A percentile compares a stretch with the other conserved stretches of the same genome.
These are phyloP conservation scores for Mycena haematopus DNA, from an alignment of 768 basidiomycete genomes.

Conservation along the genomic window DNA sequence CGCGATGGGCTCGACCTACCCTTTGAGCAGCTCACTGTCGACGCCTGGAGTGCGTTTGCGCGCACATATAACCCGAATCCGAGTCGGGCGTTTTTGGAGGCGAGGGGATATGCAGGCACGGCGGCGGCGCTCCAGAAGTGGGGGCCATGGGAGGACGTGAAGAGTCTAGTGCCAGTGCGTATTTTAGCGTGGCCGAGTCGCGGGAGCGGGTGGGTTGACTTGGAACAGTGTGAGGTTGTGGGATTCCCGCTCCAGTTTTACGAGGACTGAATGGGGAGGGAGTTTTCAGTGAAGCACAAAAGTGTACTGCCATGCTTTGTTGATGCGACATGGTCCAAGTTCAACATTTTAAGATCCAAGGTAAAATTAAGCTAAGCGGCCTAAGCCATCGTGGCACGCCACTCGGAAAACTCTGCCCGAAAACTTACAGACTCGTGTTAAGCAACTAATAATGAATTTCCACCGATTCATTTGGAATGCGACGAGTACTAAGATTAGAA, in stretches of 20 bases:
- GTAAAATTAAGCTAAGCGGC: no score
- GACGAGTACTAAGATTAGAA: no score
- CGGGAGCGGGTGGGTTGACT: conserved; percentile 42
- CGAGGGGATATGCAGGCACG: conserved; percentile 49
- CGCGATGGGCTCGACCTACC: conserved; percentile 54
- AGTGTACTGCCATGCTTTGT: no score
- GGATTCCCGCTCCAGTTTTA: conserved; percentile 37
- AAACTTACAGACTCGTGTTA: no score
- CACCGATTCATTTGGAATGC: no score
- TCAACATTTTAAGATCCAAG: no score
- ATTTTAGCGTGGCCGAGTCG: conserved; percentile 41
- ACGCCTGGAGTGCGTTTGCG: conserved; percentile 55
- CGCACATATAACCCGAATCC: conserved; percentile 57
- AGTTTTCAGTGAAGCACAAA: no score
- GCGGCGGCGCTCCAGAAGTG: conserved; percentile 35
- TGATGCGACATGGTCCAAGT: no score
- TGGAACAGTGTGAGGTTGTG: conserved; percentile 46
- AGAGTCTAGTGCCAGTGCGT: conserved; percentile 38
- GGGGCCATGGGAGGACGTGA: conserved; percentile 43
- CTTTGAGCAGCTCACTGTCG: conserved; percentile 49
- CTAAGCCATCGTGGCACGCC: no score
- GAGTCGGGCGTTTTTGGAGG: conserved; percentile 44
- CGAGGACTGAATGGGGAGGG: conserved; percentile 16
- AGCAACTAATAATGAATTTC: no score
- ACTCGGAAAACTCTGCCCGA: no score